Base-by-base conservation (phyloP, 768 basidiomycete species). In the Phylloporus scabripes region DNA sequence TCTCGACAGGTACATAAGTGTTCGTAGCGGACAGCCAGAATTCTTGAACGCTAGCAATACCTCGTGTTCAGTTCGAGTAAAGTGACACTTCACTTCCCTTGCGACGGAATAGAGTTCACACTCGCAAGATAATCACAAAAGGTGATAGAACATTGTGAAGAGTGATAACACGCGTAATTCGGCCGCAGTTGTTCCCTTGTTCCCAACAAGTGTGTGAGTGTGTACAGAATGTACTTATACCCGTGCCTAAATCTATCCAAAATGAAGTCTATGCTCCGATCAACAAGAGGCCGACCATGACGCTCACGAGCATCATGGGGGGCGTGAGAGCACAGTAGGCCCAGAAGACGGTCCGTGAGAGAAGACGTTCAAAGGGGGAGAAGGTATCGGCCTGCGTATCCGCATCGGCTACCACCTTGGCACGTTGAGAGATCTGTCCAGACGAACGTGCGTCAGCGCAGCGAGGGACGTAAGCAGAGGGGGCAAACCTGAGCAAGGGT, bases 311-410 rank as follows among this genome's bases (percentile, higher is more conserved):
- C 46, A 83, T 90, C n/a, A 85, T 75, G 2, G 89, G 87, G 2
- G 93, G 92, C 0, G 93, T 94, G 48, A 93, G 72, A 29, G 92
- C 70, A 57, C 89, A 92, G 62, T 95, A 97, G 2, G 85, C 78
- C 91, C 92, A 93, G 64, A 92, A 92, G 51, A 97, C 90, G 0
- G 94, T 97, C 46, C 89, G 79, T 51, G 83, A 85, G 64, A 96
- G 87, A 31, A 97, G 76, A 1, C 92, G 75, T 70, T 97, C 95
- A 62, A 98, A 97, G 0, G 63, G 53, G 1, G 61, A 64, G 10
- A 54, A 32, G 1, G 47, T 29, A 15, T 53, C 34, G 0, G 42
- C 1, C n/a, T 39, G 37, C 8, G 48, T 9, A 6, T 53, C 29
- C 0, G 46, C 1, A 10, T 5, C 18, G 24, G 45, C 10, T 12